phyloP scores from a whole-genome alignment of 345 rosid genomes.

The Populus davidiana region DNA sequence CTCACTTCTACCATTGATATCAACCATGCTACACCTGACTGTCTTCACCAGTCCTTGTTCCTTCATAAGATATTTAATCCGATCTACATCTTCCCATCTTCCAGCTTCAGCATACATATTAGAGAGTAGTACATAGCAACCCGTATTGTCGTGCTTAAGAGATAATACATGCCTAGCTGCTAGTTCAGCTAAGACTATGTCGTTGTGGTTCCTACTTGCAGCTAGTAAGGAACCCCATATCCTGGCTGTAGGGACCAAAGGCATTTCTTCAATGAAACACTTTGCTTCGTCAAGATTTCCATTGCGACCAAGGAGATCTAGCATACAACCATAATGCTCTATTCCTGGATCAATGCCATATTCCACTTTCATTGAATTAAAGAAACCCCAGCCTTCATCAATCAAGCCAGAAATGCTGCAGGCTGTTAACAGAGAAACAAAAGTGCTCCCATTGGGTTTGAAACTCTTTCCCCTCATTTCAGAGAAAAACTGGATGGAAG shows the following conservation, averaged over 20 bases:
- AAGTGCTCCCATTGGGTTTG: conserved; percentile 62
- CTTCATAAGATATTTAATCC: conserved; percentile 52
- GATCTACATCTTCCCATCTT: conserved; percentile 59
- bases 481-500: conserved; percentile 43
- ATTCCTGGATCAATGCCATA: conserved; percentile 65
- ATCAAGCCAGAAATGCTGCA: conserved; percentile 73
- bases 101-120: conserved; percentile 79
- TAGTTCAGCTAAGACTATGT: conserved; percentile 55
- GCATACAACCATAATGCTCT: conserved; percentile 70
- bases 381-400: conserved; percentile 68
- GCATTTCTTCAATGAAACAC: conserved; percentile 55
- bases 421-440: conserved; percentile 58
- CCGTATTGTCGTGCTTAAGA: conserved; percentile 61
- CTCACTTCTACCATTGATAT: conserved; percentile 34
- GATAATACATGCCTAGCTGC: conserved; percentile 43
- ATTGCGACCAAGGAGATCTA: conserved; percentile 70
- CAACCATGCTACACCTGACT: conserved; percentile 37
- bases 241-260: conserved; percentile 55
- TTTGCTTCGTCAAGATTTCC: conserved; percentile 50
- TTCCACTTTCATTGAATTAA: conserved; percentile 53
- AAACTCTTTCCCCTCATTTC: conserved; percentile 47
- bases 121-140: conserved; percentile 65
- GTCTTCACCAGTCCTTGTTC: conserved; percentile 50
- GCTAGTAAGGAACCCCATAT: conserved; percentile 78
- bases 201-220: conserved; percentile 55